These are phyloP conservation scores for Psophocarpus tetragonolobus DNA, from an alignment of 306 rosid genomes.

Conservation along the genomic window DNA sequence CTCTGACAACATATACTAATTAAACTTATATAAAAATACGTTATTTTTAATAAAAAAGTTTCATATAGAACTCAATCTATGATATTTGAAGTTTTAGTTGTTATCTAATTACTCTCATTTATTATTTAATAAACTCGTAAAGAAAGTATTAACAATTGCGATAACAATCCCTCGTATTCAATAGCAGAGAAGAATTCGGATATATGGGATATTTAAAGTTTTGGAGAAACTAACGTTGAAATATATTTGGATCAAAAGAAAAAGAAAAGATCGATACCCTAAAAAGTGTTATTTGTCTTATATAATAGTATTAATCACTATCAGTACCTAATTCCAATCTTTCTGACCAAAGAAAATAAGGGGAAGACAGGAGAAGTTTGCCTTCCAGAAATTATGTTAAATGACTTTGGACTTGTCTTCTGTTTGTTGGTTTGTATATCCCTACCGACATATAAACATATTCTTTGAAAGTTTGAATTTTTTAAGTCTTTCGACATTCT, in stretches of 20 bases:
- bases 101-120: background rate
- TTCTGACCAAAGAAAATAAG: background rate
- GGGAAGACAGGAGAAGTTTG: background rate
- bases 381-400: conserved; percentile 23
- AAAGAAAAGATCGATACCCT: background rate
- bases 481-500: background rate
- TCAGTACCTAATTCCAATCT: conserved; percentile 8
- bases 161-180: background rate
- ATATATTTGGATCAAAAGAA: background rate
- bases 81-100: background rate
- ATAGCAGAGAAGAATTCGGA: background rate
- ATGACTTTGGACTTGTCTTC: conserved; percentile 32
- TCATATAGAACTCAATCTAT: background rate
- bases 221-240: background rate
- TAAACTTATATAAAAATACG: no score
- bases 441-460: background rate
- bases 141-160: background rate
- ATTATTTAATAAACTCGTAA: background rate
- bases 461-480: background rate
- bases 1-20: no score
- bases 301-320: background rate
- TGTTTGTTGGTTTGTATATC: background rate
- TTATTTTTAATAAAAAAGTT: background rate
- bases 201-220: background rate
- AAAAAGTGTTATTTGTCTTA: conserved; percentile 25